These are phyloP conservation scores for Colletotrichum graminicola DNA, from an alignment of 2,329 filamentous ascomycete species.

Conservation along the genomic window DNA sequence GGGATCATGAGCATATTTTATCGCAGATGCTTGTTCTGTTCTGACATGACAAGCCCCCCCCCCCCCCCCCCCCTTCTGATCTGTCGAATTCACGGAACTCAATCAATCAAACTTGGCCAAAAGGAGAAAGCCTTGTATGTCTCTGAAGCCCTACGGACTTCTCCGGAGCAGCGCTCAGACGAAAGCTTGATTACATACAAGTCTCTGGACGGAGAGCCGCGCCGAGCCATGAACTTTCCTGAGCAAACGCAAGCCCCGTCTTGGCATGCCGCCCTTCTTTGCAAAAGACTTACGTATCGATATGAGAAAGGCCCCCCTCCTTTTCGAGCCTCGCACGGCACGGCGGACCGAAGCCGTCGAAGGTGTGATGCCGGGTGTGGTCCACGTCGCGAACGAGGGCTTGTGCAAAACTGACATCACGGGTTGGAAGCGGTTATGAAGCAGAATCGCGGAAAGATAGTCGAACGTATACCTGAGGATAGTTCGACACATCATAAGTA, in stretches of 20 bases:
- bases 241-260: neutral
- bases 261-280: neutral
- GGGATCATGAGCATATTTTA: neutral
- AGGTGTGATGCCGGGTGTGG: neutral
- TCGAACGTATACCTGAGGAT: neutral
- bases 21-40: neutral
- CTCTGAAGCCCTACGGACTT: neutral
- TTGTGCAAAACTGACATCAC: neutral
- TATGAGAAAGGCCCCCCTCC: too few relatives aligned
- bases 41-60: neutral
- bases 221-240: neutral
- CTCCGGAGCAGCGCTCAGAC: neutral
- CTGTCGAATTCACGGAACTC: neutral
- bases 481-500: neutral
- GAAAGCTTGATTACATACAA: neutral
- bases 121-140: neutral
- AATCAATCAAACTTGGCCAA: neutral
- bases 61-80: too few relatives aligned
- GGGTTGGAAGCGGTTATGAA: neutral
- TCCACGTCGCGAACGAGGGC: neutral
- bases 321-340: neutral
- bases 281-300: neutral
- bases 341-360: neutral
- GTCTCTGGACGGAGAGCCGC: neutral
- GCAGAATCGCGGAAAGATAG: neutral